Evolutionary conservation across 2,329 filamentous ascomycete species (phyloP).

Genomic region (Dactylella cylindrospora): DNA sequence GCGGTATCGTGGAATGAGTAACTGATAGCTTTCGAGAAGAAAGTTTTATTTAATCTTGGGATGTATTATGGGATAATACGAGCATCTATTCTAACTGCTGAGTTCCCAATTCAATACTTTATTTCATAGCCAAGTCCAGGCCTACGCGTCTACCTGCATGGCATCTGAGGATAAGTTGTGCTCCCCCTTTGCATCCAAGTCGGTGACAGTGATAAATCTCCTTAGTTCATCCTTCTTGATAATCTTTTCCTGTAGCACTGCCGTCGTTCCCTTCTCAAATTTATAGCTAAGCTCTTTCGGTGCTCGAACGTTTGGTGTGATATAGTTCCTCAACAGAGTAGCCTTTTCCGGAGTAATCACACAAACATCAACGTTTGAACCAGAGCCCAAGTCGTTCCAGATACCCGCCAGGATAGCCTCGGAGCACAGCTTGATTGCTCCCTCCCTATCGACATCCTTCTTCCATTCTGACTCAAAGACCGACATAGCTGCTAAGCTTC

Average conservation of each 20-base stretch:
- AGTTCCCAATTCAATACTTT: too few relatives aligned
- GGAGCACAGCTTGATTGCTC: constrained; percentile 77
- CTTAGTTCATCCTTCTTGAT: constrained; percentile 91
- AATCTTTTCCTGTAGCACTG: constrained; percentile 91
- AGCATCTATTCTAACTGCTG: too few relatives aligned
- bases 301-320: constrained; percentile 86
- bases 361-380: constrained; percentile 95
- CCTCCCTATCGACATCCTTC: constrained; percentile 70
- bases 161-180: constrained; percentile 50
- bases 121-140: too few relatives aligned
- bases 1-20: too few relatives aligned
- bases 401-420: constrained; percentile 95
- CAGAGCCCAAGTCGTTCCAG: constrained; percentile 96
- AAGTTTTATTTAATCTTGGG: too few relatives aligned
- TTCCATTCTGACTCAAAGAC: constrained; percentile 98
- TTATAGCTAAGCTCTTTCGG: constrained; percentile 91
- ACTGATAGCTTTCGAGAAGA: too few relatives aligned
- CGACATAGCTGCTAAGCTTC: constrained; percentile 93
- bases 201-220: constrained; percentile 89
- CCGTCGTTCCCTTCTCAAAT: constrained; percentile 89
- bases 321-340: constrained; percentile 85
- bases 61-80: too few relatives aligned
- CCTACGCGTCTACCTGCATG: constrained; percentile 68
- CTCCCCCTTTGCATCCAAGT: constrained; percentile 71
- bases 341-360: constrained; percentile 93